Base-by-base conservation (phyloP, 108 stramenopile genomes). In the Cyclotella atomus region DNA sequence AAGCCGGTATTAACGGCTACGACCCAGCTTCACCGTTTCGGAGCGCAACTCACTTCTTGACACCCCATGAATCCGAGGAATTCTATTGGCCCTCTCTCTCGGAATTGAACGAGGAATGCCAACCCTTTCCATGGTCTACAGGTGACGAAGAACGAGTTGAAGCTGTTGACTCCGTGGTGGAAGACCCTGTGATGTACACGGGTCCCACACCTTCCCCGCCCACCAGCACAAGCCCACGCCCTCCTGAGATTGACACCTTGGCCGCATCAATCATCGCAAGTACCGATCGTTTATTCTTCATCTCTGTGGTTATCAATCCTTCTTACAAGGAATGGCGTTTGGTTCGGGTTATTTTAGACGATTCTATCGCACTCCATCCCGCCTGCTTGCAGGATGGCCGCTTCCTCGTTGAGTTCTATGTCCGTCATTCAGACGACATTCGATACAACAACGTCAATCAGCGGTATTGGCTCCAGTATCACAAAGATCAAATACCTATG, bases 1-100 rank as follows among this genome's bases (percentile, higher is more conserved):
- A 30, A 20, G 71, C 71, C 1, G 60, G 71, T 9, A 36, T 71
- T 3, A 61, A 33, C 33, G 71, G 71, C 12, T 71, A 62, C 41
- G n/a, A 34, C 12, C 59, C 71, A 12, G 0, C 21, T 0, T 34
- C 35, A 35, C 71, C 71, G 8, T 71, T 61, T 52, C 45, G 46
- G 27, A 4, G 5, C 15, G 6, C 54, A 2, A 27, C 25, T 2
- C 24, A 3, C 6, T 60, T 17, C 34, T 2, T 7, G n/a, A 4
- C 19, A 6, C 5, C 36, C 8, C 3, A n/a, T n/a, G n/a, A n/a
- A n/a, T n/a, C 19, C 2, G 60, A 33, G 7, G 38, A 41, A 9
- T 62, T 62, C 32, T 38, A 62, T 35, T 62, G 60, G 60, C 60
- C 60, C 32, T 20, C 60, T n/a, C 6, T 62, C 8, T 27, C 60